These are phyloP conservation scores for Agrostemma githago DNA, from an alignment of 148 eudicot species.

Conservation along the genomic window DNA sequence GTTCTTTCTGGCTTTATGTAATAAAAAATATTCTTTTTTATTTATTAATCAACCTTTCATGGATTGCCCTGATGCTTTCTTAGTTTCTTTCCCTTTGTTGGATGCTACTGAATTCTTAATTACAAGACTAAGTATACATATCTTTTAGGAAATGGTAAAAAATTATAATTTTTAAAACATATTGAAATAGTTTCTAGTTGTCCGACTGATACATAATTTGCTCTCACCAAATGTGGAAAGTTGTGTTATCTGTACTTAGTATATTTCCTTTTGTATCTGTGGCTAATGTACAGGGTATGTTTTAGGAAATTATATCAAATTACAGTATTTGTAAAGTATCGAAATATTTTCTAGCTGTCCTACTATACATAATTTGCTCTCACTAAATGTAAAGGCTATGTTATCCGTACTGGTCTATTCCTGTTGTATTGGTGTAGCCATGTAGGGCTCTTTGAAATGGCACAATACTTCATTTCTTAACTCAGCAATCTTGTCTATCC, in stretches of 20 bases:
- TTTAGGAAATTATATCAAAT: neutral
- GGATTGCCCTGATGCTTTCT: neutral
- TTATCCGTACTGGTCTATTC: neutral
- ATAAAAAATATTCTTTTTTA: neutral
- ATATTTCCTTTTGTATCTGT: neutral
- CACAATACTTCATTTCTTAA: neutral
- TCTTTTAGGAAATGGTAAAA: neutral
- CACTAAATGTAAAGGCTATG: neutral
- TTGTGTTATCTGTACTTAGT: neutral
- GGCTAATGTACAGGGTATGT: neutral
- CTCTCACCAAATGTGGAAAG: neutral
- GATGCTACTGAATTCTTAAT: neutral
- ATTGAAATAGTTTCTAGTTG: neutral
- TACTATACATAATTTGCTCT: neutral
- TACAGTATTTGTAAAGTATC: neutral
- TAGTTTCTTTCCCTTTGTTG: constrained; percentile 2
- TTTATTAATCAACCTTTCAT: neutral
- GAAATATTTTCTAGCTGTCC: neutral
- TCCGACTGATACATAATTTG: neutral
- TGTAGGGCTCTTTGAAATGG: neutral
- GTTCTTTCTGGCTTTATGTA: constrained; percentile 10
- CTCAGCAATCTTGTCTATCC: neutral
- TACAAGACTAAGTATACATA: neutral
- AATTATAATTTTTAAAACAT: neutral
- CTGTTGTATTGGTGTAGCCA: neutral